Base-by-base conservation (phyloP, 1,139 yeast species). In the Komagataea norvegica region DNA sequence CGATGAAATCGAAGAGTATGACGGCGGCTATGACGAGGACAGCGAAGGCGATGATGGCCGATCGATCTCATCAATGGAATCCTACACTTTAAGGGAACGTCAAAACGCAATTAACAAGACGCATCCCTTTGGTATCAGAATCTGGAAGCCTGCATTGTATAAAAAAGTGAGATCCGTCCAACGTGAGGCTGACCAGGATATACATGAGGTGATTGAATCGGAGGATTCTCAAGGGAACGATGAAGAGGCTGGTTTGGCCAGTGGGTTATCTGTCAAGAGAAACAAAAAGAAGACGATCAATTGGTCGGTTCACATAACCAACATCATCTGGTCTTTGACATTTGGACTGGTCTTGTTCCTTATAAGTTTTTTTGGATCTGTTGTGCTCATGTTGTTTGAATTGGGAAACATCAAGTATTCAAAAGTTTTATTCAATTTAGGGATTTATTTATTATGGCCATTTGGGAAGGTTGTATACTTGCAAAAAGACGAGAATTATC, bases 111-210 rank as follows among this genome's bases (percentile, higher is more conserved):
- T 91, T 58, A 91, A 91, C 56, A 80, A 86, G 38, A 88, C 97
- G 2, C 98, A 93, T 64, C 98, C 98, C 0, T 91, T 91, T 57
- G 98, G 98, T 70, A 88, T 91, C 37, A 83, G 95, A 59, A 86
- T 91, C 51, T 91, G 98, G 98, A 91, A 91, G 56, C 98, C 98
- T 1, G 96, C 98, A 3, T 70, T 91, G 43, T 91, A 91, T 62
- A 91, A 93, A 57, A 91, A 91, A 60, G 75, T 76, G 45, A 77
- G 99, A 52, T 86, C 96, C 2, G 97, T 91, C 25, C 94, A 94
- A 48, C 70, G 80, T 25, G 79, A 88, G 41, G 97, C 97, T 1
- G 95, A 87, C 42, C 87, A 85, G 46, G 99, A 91, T 66, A 86
- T 91, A 48, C 97, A 89, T 59, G 89, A 86, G 45, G 75, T 85